Evolutionary conservation across 768 basidiomycete species (phyloP).

Genomic region (Pluteus cervinus): DNA sequence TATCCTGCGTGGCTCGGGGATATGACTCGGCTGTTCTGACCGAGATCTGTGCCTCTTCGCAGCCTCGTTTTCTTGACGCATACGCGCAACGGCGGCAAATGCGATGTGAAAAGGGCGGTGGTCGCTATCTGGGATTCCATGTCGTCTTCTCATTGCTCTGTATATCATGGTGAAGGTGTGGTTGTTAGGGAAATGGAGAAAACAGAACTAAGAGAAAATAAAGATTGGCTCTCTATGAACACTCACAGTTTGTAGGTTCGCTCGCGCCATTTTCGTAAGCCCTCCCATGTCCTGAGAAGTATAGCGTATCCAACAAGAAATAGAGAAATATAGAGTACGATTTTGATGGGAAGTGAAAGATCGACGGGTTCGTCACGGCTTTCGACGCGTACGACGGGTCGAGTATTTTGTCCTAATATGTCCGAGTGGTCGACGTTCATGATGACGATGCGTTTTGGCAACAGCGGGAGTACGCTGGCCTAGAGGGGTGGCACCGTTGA

Average conservation of each 20-base stretch:
- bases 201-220: constrained; percentile 3
- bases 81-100: constrained; percentile 63
- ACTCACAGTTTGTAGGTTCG: constrained; percentile 59
- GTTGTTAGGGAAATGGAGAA: constrained; percentile 4
- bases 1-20: no score
- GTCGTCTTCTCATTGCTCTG: constrained; percentile 67
- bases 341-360: constrained; percentile 34
- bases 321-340: constrained; percentile 27
- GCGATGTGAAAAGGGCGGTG: constrained; percentile 82
- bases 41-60: no score
- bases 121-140: constrained; percentile 83
- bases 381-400: constrained; percentile 27
- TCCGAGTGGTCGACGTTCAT: constrained; percentile 70
- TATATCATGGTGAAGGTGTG: constrained; percentile 13
- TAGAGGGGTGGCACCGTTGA: constrained; percentile 26
- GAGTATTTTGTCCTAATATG: constrained; percentile 58
- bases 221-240: neutral
- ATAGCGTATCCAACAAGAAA: constrained; percentile 32
- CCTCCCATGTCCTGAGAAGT: constrained; percentile 34
- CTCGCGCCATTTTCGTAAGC: constrained; percentile 55
- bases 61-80: constrained; percentile 45
- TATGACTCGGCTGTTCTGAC: no score
- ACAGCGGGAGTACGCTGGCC: constrained; percentile 23
- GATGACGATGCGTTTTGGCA: constrained; percentile 19
- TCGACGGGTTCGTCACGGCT: constrained; percentile 24